These are phyloP conservation scores for Pestalotiopsis sp. DNA, from an alignment of 2,329 filamentous ascomycete genomes.

Conservation along the genomic window DNA sequence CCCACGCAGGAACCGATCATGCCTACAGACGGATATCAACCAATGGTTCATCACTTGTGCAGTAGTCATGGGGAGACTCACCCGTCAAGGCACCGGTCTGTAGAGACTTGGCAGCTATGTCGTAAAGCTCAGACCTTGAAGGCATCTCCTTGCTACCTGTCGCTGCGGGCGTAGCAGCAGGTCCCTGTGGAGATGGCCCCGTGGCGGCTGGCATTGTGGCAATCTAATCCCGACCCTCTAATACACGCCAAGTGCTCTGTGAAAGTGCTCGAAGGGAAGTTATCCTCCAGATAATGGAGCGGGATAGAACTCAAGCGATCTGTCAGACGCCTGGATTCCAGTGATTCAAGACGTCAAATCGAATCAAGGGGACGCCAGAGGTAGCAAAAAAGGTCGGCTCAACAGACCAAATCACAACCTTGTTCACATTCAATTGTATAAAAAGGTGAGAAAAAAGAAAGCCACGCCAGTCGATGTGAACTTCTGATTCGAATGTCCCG, in stretches of 20 bases:
- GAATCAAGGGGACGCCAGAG: too few relatives aligned
- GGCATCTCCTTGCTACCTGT: slow-evolving; percentile 23
- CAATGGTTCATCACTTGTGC: slow-evolving; percentile 28
- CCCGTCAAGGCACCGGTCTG: slow-evolving; percentile 31
- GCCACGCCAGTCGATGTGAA: too few relatives aligned
- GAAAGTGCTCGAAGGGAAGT: background rate
- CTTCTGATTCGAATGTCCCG: too few relatives aligned
- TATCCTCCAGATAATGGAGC: too few relatives aligned
- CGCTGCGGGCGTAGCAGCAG: background rate
- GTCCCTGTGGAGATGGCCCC: slow-evolving; percentile 2
- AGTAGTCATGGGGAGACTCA: slow-evolving; percentile 15
- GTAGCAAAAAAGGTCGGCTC: too few relatives aligned
- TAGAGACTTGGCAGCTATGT: slow-evolving; percentile 30
- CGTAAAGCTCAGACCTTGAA: slow-evolving; percentile 24
- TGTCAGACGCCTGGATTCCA: too few relatives aligned
- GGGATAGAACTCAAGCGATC: too few relatives aligned
- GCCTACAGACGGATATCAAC: slow-evolving; percentile 37
- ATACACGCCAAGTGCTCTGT: background rate
- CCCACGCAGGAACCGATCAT: slow-evolving; percentile 65
- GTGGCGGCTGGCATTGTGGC: background rate
- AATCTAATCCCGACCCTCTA: background rate
- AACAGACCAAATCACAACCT: too few relatives aligned
- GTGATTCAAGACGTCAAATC: too few relatives aligned
- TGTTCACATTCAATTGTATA: too few relatives aligned
- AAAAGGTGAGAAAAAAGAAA: too few relatives aligned